Evolutionary conservation across 768 basidiomycete genomes (phyloP), one percentile per base, ranked within the genome.

Genomic region (Glaciozyma martinii): DNA sequence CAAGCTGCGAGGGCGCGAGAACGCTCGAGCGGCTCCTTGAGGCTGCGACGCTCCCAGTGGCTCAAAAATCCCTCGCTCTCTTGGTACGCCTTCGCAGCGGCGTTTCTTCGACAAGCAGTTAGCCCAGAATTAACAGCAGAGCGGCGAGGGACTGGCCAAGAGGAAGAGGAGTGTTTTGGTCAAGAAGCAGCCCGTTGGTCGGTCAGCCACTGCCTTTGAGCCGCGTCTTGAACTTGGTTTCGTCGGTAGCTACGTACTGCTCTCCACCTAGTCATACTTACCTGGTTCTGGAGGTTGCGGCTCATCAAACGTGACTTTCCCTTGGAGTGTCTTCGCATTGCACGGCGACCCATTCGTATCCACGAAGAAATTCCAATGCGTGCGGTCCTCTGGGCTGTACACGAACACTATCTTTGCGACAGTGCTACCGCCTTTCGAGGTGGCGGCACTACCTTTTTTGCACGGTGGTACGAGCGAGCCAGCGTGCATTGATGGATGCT

Each of bases 321-420:
- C 30, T 30, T 52, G 50, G 27, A 52, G 50, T 52, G 15, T 25
- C 50, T 52, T 29, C 27, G 50, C 50, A 52, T 52, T 29, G 50
- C 50, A 52, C 50, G 50, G 50, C 50, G 50, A 52, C 50, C 27
- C 50, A 52, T 29, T 52, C 27, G 50, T 52, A 52, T 52, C 50
- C 19, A 52, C 50, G 50, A 29, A 52, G 50, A 27, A 30, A 52
- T 30, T 52, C 50, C 50, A 52, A 25, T 30, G 50, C 50, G 23
- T 25, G 50, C 29, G 25, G 23, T 25, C 50, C 50, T 30, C 13
- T 52, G 50, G 50, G 25, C 16, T 25, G 50, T 25, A 25, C 23
- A 52, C 10, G n/a, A n/a, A 52, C 50, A 30, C 13, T 27, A 52
- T 52, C 27, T 52, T 52, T 52, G 50, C 13, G 27, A 13, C 1